Conservation (phyloP, 805 yeast genomes). For the Peterozyma toletana region DNA sequence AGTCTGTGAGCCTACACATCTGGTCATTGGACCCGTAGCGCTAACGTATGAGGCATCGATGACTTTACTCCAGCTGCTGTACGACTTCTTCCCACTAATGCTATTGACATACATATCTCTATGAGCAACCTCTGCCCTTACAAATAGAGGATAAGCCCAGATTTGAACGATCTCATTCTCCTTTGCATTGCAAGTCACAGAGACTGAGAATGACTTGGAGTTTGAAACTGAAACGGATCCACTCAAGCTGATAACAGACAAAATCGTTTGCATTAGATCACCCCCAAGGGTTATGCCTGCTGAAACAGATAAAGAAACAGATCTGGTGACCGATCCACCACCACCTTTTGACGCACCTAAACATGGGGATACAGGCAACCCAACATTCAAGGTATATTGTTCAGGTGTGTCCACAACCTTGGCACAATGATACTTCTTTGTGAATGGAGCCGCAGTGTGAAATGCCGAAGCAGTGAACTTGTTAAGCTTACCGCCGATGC, state of each 20-base stretch:
- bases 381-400: neutral
- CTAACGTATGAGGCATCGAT: neutral
- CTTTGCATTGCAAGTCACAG: constrained; percentile 5
- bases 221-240: neutral
- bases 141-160: constrained; percentile 8
- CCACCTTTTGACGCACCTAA: constrained; percentile 5
- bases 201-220: constrained; percentile 1
- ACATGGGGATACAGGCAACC: constrained; percentile 7
- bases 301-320: constrained; percentile 2
- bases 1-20: constrained; percentile 5
- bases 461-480: too few relatives aligned
- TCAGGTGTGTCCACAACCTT: neutral
- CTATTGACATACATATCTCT: neutral
- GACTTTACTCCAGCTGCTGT: neutral
- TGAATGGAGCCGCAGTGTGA: too few relatives aligned
- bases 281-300: neutral
- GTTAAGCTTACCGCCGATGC: too few relatives aligned
- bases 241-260: constrained; percentile 1
- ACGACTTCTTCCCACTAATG: neutral
- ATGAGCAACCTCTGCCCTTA: neutral
- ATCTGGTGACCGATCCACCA: constrained; percentile 5
- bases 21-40: constrained; percentile 2
- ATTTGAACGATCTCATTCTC: constrained; percentile 7
- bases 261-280: neutral
- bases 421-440: constrained; percentile 5